Percentiles rank a stretch among this genome's conserved stretches.
Evolutionary conservation across 768 basidiomycete genomes (phyloP).

Genomic region (Kwoniella sp.): DNA sequence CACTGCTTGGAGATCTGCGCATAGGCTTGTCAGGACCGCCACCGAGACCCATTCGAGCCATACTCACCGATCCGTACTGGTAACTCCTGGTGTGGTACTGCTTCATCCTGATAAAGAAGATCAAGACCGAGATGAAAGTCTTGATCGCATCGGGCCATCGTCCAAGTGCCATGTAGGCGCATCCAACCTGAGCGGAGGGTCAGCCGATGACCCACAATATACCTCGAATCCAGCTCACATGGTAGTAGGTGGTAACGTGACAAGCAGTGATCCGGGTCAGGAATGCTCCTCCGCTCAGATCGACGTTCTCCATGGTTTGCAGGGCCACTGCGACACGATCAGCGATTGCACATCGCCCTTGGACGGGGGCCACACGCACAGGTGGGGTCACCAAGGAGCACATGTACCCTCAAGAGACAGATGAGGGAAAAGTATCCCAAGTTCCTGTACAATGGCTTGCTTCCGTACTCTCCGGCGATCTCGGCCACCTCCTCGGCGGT

Average conservation of each 20-base stretch:
- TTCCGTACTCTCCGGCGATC: slow-evolving; percentile 85
- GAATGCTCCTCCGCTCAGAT: slow-evolving; percentile 87
- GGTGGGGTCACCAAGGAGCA: slow-evolving; percentile 75
- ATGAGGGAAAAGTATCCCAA: slow-evolving; percentile 96
- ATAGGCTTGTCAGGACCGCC: background rate
- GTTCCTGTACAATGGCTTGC: slow-evolving; percentile 82
- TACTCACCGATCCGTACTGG: slow-evolving; percentile 81
- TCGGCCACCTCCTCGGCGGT: slow-evolving; percentile 79
- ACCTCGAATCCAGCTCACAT: slow-evolving; percentile 84
- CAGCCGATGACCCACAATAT: slow-evolving; percentile 87
- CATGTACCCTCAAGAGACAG: slow-evolving; percentile 90
- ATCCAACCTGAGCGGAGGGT: slow-evolving; percentile 73
- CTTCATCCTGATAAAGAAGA: slow-evolving; percentile 92
- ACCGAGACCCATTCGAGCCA: background rate
- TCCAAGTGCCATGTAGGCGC: slow-evolving; percentile 92
- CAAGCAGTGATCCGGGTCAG: slow-evolving; percentile 94
- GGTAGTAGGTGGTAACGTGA: slow-evolving; percentile 61
- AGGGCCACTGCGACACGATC: slow-evolving; percentile 62
- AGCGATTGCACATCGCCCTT: background rate
- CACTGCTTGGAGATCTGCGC: slow-evolving; percentile 92
- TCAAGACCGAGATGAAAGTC: slow-evolving; percentile 83
- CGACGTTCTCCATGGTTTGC: slow-evolving; percentile 90
- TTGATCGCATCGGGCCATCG: slow-evolving; percentile 94
- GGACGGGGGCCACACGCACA: slow-evolving; percentile 28
- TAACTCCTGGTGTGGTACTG: slow-evolving; percentile 95